A percentile compares a stretch with the other conserved stretches of the same genome.
Conservation (phyloP, 257 asterid species). For the Nicotiana sylvestris region DNA sequence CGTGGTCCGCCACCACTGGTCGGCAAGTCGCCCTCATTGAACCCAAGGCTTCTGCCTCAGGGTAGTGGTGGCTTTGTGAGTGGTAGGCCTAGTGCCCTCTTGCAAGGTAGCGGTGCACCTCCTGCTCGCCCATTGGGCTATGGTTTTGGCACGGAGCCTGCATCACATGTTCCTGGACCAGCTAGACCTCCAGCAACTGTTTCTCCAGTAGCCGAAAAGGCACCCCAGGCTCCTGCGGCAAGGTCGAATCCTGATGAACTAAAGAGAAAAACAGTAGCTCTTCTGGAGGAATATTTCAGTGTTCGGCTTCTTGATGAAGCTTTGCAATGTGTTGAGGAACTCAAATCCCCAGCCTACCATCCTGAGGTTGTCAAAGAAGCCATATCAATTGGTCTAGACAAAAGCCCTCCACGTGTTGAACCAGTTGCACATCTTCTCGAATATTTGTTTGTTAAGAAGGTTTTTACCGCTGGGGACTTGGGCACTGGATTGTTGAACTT, state of each 20-base stretch:
- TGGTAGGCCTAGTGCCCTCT: constrained; percentile 62
- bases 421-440: constrained; percentile 54
- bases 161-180: constrained; percentile 35
- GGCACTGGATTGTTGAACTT: constrained; percentile 44
- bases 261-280: constrained; percentile 53
- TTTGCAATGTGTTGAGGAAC: constrained; percentile 66
- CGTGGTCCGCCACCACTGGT: constrained; percentile 48
- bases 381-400: constrained; percentile 60
- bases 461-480: constrained; percentile 40
- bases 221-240: constrained; percentile 32
- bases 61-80: constrained; percentile 57
- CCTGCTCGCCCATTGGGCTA: constrained; percentile 33
- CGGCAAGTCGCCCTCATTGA: constrained; percentile 55
- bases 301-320: constrained; percentile 75
- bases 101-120: constrained; percentile 56
- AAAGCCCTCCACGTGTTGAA: constrained; percentile 64
- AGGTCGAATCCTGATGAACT: constrained; percentile 40
- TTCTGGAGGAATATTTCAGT: constrained; percentile 75
- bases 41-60: constrained; percentile 60
- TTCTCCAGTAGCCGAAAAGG: constrained; percentile 33
- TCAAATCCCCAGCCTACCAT: constrained; percentile 73
- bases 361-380: constrained; percentile 81
- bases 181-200: constrained; percentile 26
- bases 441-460: constrained; percentile 51
- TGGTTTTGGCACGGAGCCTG: constrained; percentile 32